Conservation (phyloP, 2,329 filamentous ascomycete species). For the Fusarium succisae region DNA sequence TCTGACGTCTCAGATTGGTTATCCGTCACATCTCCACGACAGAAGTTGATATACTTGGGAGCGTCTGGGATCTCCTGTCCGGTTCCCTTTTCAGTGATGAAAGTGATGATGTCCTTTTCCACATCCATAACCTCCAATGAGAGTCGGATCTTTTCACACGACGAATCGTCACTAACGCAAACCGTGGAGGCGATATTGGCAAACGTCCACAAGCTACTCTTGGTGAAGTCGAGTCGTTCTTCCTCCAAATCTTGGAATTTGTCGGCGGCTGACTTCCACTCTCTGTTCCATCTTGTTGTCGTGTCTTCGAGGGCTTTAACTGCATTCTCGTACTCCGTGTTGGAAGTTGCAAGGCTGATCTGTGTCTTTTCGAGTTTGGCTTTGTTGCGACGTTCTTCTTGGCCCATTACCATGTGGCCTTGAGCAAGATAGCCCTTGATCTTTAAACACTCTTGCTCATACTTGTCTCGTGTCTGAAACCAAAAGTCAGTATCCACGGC, state of each 20-base stretch:
- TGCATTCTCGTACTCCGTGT: constrained; percentile 91
- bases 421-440: constrained; percentile 99
- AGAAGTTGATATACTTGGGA: constrained; percentile 99
- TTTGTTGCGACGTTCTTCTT: constrained; percentile 98
- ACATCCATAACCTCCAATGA: constrained; percentile 96
- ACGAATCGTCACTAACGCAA: constrained; percentile 95
- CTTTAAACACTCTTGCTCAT: constrained; percentile 96
- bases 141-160: constrained; percentile 94
- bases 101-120: constrained; percentile 88
- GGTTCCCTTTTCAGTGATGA: constrained; percentile 90
- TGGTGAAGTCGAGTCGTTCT: constrained; percentile 94
- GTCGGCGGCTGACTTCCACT: constrained; percentile 98
- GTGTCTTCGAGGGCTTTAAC: constrained; percentile 96
- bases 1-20: constrained; percentile 84
- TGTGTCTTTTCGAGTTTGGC: constrained; percentile 99
- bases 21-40: constrained; percentile 85
- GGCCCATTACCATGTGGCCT: constrained; percentile 99
- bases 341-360: constrained; percentile 90
- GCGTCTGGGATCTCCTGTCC: constrained; percentile 97
- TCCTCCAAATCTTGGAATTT: constrained; percentile 99
- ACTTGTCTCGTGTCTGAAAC: constrained; percentile 82
- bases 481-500: constrained; percentile 1
- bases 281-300: constrained; percentile 93
- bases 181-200: constrained; percentile 97
- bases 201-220: constrained; percentile 97